Evolutionary conservation across 2,329 filamentous ascomycete species (phyloP).

Genomic region (Penicillium sp.): DNA sequence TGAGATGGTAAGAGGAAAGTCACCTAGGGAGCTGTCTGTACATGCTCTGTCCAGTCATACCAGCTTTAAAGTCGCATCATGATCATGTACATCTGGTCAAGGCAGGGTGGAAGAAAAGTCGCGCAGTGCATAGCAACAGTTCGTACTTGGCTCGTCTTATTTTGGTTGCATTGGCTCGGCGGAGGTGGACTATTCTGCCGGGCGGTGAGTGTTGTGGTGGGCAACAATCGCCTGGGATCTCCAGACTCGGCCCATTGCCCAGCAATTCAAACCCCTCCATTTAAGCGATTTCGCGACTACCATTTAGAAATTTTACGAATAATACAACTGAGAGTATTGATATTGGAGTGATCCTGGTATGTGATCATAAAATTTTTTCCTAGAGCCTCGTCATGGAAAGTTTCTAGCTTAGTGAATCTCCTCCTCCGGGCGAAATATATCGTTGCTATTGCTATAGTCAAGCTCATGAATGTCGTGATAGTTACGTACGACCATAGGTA

Average conservation of each 20-base stretch:
- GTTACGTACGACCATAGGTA: too few relatives aligned
- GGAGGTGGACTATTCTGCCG: slow-evolving; percentile 27
- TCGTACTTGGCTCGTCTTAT: slow-evolving; percentile 24
- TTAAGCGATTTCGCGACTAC: background rate
- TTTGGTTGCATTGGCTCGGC: slow-evolving; percentile 26
- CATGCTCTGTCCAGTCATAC: slow-evolving; percentile 17
- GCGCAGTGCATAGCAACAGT: background rate
- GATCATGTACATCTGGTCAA: slow-evolving; percentile 12
- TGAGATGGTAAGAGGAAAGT: slow-evolving; percentile 12
- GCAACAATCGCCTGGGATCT: slow-evolving; percentile 24
- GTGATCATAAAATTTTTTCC: too few relatives aligned
- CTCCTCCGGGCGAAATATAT: too few relatives aligned
- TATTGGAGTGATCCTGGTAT: too few relatives aligned
- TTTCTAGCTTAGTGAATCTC: too few relatives aligned
- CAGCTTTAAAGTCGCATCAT: slow-evolving; percentile 10
- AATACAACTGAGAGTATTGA: too few relatives aligned
- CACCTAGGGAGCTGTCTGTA: slow-evolving; percentile 10
- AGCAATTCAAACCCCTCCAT: background rate
- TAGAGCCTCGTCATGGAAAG: too few relatives aligned
- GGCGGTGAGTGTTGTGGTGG: slow-evolving; percentile 31
- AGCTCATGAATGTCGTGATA: too few relatives aligned
- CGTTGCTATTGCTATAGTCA: too few relatives aligned
- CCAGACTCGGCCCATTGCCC: background rate
- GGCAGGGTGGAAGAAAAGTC: background rate
- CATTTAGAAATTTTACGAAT: background rate